Conservation (phyloP, 2,329 filamentous ascomycete species). For the Ilyonectria robusta region DNA sequence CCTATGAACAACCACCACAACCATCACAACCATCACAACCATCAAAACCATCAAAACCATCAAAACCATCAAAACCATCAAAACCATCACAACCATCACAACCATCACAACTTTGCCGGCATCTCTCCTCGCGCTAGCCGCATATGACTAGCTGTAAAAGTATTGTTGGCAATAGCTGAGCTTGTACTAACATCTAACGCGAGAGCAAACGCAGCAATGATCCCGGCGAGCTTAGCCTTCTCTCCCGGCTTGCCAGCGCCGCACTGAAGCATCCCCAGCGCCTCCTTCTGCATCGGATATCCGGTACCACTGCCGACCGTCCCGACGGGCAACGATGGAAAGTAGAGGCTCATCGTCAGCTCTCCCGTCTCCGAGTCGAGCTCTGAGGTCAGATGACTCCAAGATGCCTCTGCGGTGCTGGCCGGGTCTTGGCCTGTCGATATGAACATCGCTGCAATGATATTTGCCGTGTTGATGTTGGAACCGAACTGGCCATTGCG, state of each 20-base stretch:
- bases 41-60: too few species aligned
- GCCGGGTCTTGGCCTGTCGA: conserved; percentile 15
- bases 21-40: too few species aligned
- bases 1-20: too few species aligned
- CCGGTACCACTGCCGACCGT: conserved; percentile 17
- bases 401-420: conserved; percentile 15
- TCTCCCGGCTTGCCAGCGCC: background rate
- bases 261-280: conserved; percentile 9
- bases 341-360: conserved; percentile 9
- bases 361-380: background rate
- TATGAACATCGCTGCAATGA: conserved; percentile 20
- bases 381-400: conserved; percentile 15
- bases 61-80: too few species aligned
- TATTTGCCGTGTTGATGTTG: conserved; percentile 16
- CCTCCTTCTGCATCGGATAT: conserved; percentile 8
- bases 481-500: conserved; percentile 15
- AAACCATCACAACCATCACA: too few species aligned
- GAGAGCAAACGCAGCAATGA: conserved; percentile 12
- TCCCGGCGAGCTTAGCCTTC: conserved; percentile 11
- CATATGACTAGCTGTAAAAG: conserved; percentile 14
- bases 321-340: conserved; percentile 17
- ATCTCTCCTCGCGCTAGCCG: conserved; percentile 11
- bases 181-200: conserved; percentile 14
- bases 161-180: conserved; percentile 6
- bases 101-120: too few species aligned